phyloP scores from a whole-genome alignment of 495 filamentous ascomycete species.

The Extremus antarcticus region DNA sequence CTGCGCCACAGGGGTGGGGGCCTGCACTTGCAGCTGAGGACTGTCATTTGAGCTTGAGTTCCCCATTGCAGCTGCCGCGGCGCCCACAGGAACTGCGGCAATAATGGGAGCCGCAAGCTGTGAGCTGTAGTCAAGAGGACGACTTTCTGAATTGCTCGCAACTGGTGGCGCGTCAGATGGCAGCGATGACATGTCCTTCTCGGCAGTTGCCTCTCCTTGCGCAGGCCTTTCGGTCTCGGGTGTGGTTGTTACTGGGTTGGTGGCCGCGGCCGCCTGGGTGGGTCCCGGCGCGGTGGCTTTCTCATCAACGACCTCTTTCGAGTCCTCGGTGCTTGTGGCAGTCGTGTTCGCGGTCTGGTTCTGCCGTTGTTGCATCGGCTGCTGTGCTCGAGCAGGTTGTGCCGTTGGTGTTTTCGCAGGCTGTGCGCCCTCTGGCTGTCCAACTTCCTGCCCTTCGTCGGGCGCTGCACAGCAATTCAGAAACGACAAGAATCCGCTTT shows the following conservation, averaged over 20 bases:
- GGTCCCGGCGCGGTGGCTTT: slow-evolving; percentile 27
- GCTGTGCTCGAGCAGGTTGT: slow-evolving; percentile 44
- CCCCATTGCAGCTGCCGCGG: background rate
- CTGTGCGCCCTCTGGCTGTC: slow-evolving; percentile 46
- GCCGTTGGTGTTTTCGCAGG: slow-evolving; percentile 58
- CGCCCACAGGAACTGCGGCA: slow-evolving; percentile 18
- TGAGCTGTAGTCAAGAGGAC: background rate
- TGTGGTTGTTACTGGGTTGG: background rate
- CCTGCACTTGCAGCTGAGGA: slow-evolving; percentile 25
- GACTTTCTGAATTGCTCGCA: slow-evolving; percentile 8
- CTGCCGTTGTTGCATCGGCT: slow-evolving; percentile 40
- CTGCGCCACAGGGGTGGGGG: slow-evolving; percentile 28
- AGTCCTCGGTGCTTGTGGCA: slow-evolving; percentile 46
- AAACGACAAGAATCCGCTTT: slow-evolving; percentile 54
- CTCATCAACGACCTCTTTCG: slow-evolving; percentile 47
- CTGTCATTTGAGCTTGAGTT: background rate
- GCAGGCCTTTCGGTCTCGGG: slow-evolving; percentile 15
- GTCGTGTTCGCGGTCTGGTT: slow-evolving; percentile 38
- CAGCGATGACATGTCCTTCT: slow-evolving; percentile 17
- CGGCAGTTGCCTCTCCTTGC: slow-evolving; percentile 20
- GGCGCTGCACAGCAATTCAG: slow-evolving; percentile 70
- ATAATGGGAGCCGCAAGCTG: slow-evolving; percentile 14
- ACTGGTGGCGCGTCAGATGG: slow-evolving; percentile 13
- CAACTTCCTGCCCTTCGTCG: slow-evolving; percentile 50
- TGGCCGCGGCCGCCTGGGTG: background rate